Conservation (phyloP, 805 yeast species). For the Ogataea siamensis region DNA sequence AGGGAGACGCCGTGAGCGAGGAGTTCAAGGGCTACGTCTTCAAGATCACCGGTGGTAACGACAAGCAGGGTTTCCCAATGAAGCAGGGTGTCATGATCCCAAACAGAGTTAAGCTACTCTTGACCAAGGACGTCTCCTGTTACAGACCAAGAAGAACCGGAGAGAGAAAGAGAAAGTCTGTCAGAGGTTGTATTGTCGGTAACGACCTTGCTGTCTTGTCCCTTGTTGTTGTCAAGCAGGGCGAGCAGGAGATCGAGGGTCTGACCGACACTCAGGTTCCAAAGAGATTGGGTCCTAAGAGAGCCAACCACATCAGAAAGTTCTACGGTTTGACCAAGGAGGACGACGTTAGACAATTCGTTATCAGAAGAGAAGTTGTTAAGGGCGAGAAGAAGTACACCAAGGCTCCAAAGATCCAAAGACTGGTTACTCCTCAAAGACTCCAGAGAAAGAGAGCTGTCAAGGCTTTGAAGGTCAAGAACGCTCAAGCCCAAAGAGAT, state of each 20-base stretch:
- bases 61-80: conserved; percentile 99
- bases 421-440: conserved; percentile 98
- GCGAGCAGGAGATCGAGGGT: conserved; percentile 94
- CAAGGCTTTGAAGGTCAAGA: conserved; percentile 88
- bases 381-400: conserved; percentile 98
- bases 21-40: conserved; percentile 99
- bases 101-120: conserved; percentile 96
- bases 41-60: conserved; percentile 99
- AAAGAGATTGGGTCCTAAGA: conserved; percentile 99
- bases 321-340: conserved; percentile 97
- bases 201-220: conserved; percentile 95
- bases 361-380: conserved; percentile 96
- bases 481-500: conserved; percentile 99
- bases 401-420: conserved; percentile 99
- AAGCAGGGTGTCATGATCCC: conserved; percentile 99
- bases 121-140: conserved; percentile 93
- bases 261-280: conserved; percentile 92
- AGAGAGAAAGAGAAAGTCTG: conserved; percentile 99
- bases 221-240: conserved; percentile 92
- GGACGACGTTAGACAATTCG: conserved; percentile 87
- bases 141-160: conserved; percentile 99
- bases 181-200: conserved; percentile 99
- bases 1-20: conserved; percentile 97
- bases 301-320: conserved; percentile 99
- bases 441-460: conserved; percentile 99